Conservation (phyloP, 2,329 filamentous ascomycete species). For the Pestalotiopsis sp. region DNA sequence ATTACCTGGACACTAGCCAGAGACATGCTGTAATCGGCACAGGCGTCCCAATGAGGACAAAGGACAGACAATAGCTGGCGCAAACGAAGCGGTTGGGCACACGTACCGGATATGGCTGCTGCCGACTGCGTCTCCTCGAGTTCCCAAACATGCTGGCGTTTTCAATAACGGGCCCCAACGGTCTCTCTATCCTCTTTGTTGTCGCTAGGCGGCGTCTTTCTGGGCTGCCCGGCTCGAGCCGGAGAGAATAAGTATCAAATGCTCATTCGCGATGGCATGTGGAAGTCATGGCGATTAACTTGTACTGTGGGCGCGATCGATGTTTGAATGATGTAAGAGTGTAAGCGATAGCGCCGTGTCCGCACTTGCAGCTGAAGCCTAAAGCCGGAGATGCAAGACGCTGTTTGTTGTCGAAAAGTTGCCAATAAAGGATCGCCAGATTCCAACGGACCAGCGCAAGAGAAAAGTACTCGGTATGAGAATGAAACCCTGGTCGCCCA, state of each 20-base stretch:
- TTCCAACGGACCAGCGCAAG: neutral
- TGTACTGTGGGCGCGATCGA: neutral
- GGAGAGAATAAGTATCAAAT: neutral
- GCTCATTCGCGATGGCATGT: constrained; percentile 4
- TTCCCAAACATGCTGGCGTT: constrained; percentile 51
- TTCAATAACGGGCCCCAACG: neutral
- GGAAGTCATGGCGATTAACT: neutral
- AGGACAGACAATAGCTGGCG: neutral
- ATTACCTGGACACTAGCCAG: constrained; percentile 5
- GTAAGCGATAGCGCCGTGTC: neutral
- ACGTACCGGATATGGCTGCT: constrained; percentile 43
- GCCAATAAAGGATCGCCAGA: neutral
- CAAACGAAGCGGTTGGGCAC: neutral
- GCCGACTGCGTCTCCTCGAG: constrained; percentile 50
- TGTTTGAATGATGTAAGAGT: neutral
- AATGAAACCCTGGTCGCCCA: neutral
- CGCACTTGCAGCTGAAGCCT: neutral
- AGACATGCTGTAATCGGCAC: neutral
- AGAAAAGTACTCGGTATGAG: neutral
- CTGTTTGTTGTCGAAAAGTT: neutral
- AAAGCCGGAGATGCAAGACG: neutral
- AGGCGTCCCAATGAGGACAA: neutral
- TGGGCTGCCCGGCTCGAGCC: neutral
- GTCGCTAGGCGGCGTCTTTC: neutral
- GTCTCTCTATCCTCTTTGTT: neutral